phyloP scores from a whole-genome alignment of 2,329 filamentous ascomycete genomes.

The Ophiostoma australiae region DNA sequence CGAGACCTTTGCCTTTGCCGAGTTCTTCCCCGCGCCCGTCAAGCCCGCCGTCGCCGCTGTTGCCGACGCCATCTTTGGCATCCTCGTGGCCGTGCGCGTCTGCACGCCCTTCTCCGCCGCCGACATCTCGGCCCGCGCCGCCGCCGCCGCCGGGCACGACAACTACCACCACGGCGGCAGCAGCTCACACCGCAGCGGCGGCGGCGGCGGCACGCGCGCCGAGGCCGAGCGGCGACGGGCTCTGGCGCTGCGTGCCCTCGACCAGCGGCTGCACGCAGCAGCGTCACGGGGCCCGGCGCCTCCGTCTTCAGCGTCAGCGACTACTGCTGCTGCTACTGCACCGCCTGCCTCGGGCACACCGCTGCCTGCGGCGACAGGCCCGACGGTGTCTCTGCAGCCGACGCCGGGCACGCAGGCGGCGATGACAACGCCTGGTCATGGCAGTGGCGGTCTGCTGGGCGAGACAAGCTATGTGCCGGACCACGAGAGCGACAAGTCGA shows the following conservation, averaged over 20 bases:
- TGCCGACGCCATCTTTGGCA: constrained; percentile 67
- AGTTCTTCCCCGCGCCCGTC: constrained; percentile 83
- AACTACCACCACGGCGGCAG: constrained; percentile 50
- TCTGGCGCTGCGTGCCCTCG: constrained; percentile 82
- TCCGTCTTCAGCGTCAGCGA: background rate
- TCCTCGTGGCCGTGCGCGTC: constrained; percentile 69
- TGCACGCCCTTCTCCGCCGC: constrained; percentile 81
- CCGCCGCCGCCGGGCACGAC: constrained; percentile 61
- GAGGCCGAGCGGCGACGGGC: constrained; percentile 88
- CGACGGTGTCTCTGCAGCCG: constrained; percentile 54
- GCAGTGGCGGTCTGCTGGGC: constrained; percentile 47
- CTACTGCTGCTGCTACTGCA: background rate
- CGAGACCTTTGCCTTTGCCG: constrained; percentile 92
- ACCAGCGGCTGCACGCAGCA: constrained; percentile 69
- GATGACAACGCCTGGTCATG: constrained; percentile 50
- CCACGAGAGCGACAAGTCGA: constrained; percentile 41
- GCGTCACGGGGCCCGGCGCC: constrained; percentile 29
- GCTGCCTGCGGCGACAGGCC: constrained; percentile 43
- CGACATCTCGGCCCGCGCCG: constrained; percentile 54
- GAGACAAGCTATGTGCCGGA: constrained; percentile 68
- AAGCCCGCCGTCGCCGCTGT: constrained; percentile 72
- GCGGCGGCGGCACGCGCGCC: constrained; percentile 63
- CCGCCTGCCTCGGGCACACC: constrained; percentile 22
- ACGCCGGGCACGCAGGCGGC: constrained; percentile 52
- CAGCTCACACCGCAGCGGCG: constrained; percentile 38